Base-by-base conservation (phyloP, 495 filamentous ascomycete genomes). In the Penicillium coffeae region DNA sequence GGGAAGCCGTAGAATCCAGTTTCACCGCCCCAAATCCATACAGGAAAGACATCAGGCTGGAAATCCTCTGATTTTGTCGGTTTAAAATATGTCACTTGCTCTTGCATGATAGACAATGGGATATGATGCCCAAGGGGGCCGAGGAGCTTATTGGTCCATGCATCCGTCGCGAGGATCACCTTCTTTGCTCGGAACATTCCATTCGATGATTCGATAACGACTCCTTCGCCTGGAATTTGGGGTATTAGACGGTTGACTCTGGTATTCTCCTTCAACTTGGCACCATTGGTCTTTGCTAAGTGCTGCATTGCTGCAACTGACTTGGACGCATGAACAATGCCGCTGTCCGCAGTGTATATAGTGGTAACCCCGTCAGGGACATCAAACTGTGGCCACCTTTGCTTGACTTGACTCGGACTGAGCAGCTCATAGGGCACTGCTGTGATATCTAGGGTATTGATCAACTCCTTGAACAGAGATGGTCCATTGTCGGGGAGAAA, bases 61-160 rank as follows among this genome's bases (percentile, higher is more conserved):
- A 59, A 65, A 14, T 38, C 41, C 5, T 41, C 22, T 10, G 47
- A 13, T 3, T 65, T 44, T 2, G 51, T 50, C 10, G 59, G 62
- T 19, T 63, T 65, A 45, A 60, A 65, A 42, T 65, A 65, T 36
- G 62, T 65, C 4, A 63, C 51, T 42, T 65, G 62, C 30, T 65
- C 62, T 18, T 65, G 62, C 62, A 65, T 65, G n/a, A 63, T 41
- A 2, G 49, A 45, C 7, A 65, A 35, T 3, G 62, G 59, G 18
- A 65, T 65, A 15, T 65, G 56, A 9, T 49, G 42, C 12, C 49
- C 54, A 3, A 65, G 48, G 3, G 59, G 62, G 0, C 37, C 51
- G n/a, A 65, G 56, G 8, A 65, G 52, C 34, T 63, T 58, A 30
- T 65, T 63, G 19, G 52, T 60, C 62, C 59, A 65, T 7, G 59